Conservation (phyloP, 768 basidiomycete species). For the Serendipita vermifera region DNA sequence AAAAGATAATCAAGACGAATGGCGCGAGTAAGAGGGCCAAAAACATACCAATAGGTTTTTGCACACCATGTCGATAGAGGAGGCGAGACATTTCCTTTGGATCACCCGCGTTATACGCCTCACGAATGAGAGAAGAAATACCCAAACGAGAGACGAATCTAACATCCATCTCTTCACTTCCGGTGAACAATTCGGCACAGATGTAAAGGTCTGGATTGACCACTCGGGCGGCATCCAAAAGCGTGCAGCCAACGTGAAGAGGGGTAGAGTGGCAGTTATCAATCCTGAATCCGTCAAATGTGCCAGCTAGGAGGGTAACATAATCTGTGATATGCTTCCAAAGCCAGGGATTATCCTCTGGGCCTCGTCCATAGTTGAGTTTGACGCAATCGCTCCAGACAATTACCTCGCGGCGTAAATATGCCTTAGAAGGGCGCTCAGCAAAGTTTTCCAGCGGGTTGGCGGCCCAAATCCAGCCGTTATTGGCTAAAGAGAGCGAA, state of each 20-base stretch:
- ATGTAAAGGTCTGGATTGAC: constrained; percentile 90
- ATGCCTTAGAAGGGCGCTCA: constrained; percentile 80
- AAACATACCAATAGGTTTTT: constrained; percentile 74
- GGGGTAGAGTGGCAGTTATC: constrained; percentile 99
- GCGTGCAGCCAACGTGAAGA: constrained; percentile 82
- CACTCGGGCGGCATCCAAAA: constrained; percentile 83
- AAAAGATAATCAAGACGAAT: neutral
- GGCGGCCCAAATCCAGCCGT: constrained; percentile 98
- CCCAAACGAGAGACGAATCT: constrained; percentile 85
- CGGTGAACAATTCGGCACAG: constrained; percentile 94
- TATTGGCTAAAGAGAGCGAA: constrained; percentile 80
- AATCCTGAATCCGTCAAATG: constrained; percentile 92
- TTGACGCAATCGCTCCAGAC: constrained; percentile 99
- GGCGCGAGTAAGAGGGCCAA: neutral
- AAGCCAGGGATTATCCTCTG: constrained; percentile 79
- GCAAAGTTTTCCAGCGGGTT: constrained; percentile 94
- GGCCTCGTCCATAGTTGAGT: constrained; percentile 76
- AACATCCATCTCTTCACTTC: constrained; percentile 85
- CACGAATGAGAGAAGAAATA: constrained; percentile 85
- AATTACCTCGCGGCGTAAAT: constrained; percentile 90
- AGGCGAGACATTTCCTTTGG: constrained; percentile 83
- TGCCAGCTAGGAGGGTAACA: constrained; percentile 60
- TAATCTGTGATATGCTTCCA: constrained; percentile 88
- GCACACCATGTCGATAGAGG: constrained; percentile 79
- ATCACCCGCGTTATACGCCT: constrained; percentile 84